Evolutionary conservation across 1,284 basidiomycete genomes (phyloP).

Genomic region (Porodaedalea pini): DNA sequence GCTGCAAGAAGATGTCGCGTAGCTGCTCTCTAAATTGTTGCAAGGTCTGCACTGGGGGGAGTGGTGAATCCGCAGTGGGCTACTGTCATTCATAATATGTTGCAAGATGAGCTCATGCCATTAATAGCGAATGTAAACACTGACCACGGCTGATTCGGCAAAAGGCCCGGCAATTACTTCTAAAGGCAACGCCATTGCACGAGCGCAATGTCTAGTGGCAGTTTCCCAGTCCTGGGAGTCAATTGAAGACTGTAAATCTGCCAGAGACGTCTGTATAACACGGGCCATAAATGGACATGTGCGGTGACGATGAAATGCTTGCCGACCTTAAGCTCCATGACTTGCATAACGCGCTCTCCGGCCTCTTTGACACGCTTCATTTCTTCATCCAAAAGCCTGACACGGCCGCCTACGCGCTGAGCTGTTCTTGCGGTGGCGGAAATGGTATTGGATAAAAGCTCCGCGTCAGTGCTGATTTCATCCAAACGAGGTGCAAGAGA

Average conservation of each 20-base stretch:
- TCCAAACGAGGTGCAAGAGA: constrained; percentile 64
- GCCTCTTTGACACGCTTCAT: constrained; percentile 85
- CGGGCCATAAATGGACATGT: background rate
- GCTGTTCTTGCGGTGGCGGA: constrained; percentile 77
- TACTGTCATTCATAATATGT: constrained; percentile 32
- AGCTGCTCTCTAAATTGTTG: constrained; percentile 73
- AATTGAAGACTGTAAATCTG: constrained; percentile 73
- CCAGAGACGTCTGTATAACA: constrained; percentile 65
- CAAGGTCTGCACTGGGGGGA: constrained; percentile 83
- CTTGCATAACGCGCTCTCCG: constrained; percentile 78
- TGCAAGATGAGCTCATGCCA: constrained; percentile 13
- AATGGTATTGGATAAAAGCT: constrained; percentile 54
- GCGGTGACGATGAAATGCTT: background rate
- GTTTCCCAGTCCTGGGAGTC: constrained; percentile 92
- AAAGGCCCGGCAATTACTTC: constrained; percentile 82
- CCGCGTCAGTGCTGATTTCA: constrained; percentile 59
- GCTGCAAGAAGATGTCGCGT: constrained; percentile 71
- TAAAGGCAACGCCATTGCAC: constrained; percentile 81
- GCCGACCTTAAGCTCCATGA: constrained; percentile 85
- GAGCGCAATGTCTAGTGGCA: constrained; percentile 84
- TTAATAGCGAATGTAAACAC: constrained; percentile 26
- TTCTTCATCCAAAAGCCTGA: constrained; percentile 85
- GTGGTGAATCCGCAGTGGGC: constrained; percentile 87
- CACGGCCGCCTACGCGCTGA: constrained; percentile 85
- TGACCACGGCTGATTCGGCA: constrained; percentile 83